These are phyloP conservation scores for Bruguiera parviflora DNA, from an alignment of 345 rosid genomes.

Conservation along the genomic window DNA sequence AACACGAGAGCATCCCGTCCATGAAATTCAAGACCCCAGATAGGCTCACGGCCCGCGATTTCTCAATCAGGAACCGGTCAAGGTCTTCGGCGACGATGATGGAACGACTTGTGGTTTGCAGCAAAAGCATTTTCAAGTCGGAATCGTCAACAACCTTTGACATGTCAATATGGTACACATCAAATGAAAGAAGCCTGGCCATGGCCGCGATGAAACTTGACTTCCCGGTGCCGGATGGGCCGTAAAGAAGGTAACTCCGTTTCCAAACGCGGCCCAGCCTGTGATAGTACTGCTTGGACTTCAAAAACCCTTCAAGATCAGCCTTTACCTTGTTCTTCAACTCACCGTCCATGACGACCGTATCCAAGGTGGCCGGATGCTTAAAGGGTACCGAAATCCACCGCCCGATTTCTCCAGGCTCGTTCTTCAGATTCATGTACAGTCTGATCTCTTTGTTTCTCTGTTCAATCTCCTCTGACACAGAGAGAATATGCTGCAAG, in stretches of 20 bases:
- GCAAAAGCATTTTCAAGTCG: slow-evolving; percentile 20
- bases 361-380: slow-evolving; percentile 33
- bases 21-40: slow-evolving; percentile 26
- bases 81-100: slow-evolving; percentile 25
- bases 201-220: slow-evolving; percentile 29
- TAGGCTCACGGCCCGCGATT: slow-evolving; percentile 2
- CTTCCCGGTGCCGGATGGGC: slow-evolving; percentile 28
- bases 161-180: slow-evolving; percentile 24
- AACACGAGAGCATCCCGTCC: slow-evolving; percentile 24
- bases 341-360: slow-evolving; percentile 24
- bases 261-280: slow-evolving; percentile 27
- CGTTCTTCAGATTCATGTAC: slow-evolving; percentile 8
- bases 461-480: slow-evolving; percentile 17
- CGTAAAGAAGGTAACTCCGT: slow-evolving; percentile 27
- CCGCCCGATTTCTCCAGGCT: slow-evolving; percentile 5
- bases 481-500: slow-evolving; percentile 25
- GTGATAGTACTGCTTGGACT: slow-evolving; percentile 25
- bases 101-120: slow-evolving; percentile 24
- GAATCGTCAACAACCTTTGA: slow-evolving; percentile 13
- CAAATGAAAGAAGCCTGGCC: slow-evolving; percentile 24
- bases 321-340: slow-evolving; percentile 24
- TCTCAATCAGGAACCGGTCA: slow-evolving; percentile 13
- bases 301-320: slow-evolving; percentile 25
- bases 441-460: slow-evolving; percentile 19
- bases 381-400: slow-evolving; percentile 23